Evolutionary conservation across 2,329 filamentous ascomycete species (phyloP), one percentile per base, ranked within the genome.

Genomic region (Alternaria infectoria): DNA sequence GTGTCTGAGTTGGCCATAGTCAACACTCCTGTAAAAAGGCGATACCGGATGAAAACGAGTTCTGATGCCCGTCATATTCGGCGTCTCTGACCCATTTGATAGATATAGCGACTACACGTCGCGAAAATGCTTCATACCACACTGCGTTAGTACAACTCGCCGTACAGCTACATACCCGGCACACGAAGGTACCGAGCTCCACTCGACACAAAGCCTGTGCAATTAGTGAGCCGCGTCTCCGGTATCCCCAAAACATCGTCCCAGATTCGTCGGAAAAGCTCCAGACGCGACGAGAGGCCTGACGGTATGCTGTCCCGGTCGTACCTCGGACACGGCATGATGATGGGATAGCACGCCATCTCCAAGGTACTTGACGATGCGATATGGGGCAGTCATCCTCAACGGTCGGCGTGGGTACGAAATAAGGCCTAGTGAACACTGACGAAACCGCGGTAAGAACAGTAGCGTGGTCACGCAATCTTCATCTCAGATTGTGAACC

Each of bases 261-360:
- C 11, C 17, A 51, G 17, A n/a, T 19, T 15, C 11, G 5, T 43
- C n/a, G 23, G 21, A 10, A n/a, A 28, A 7, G n/a, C 25, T 40
- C 32, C 25, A 40, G 25, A 13, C 12, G 11, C 17, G n/a, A n/a
- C 12, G 32, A 30, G 5, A 51, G 30, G 47, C 26, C 13, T 28
- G 26, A 32, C 17, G 4, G 47, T 21, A 51, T 51, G 47, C 17
- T 51, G 11, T 21, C 12, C 26, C 47, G 47, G 47, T 21, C n/a
- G 28, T 21, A 51, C 26, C 30, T 54, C 51, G 51, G 51, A 44
- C 19, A 25, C 17, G 44, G 44, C 17, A 28, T 49, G 68, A 66
- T 63, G 66, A 57, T 66, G 66, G 65, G 69, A 57, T 54, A 75
- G 71, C 73, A 75, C 73, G 73, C 59, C 68, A 75, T 75, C 51